Base-by-base conservation (phyloP, 2,329 filamentous ascomycete genomes). In the Sporothrix dimorphospora region DNA sequence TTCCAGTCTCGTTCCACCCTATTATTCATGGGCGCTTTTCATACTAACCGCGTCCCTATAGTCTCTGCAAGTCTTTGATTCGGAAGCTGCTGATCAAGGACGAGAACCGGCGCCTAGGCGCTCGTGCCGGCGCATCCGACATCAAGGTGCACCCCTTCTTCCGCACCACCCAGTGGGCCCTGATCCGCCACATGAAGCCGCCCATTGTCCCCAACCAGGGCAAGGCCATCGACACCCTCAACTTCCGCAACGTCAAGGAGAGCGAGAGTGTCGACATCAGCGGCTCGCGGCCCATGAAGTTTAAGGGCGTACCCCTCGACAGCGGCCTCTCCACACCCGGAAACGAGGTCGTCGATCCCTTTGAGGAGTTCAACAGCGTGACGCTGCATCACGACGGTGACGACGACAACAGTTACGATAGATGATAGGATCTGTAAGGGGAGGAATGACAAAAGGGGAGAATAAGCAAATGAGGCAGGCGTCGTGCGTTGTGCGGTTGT, bases 341-440 rank as follows among this genome's bases (percentile, higher is more conserved):
- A 59, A 92, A 87, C 49, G 95, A 98, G 79, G 66, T 73, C 34
- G 86, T 89, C 3, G 96, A 99, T 86, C 96, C 96, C 1, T 99
- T 99, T 79, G 93, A 98, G 81, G 96, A 98, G 81, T 99, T 99
- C 83, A 99, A 98, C 85, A 97, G 94, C 79, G 94, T 99, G 55
- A 99, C 96, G 68, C 85, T 99, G 74, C 95, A 98, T 81, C 96
- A 99, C 79, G 96, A 98, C 72, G 96, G 94, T 19, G 95, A 98
- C 76, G 92, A 94, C 67, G 85, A 90, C 72, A 79, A 82, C 70
- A 78, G 59, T 61, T 75, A 77, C 72, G 75, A 75, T 65, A 69
- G 74, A 74, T 75, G 72, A 73, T 45, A 27, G 42, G 6, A n/a
- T 4, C 4, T 70, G 69, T 70, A 27, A 16, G 9, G 1, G 51